These are phyloP conservation scores for Stephanodiscus triporus DNA, from an alignment of 108 stramenopile species.

Conservation along the genomic window DNA sequence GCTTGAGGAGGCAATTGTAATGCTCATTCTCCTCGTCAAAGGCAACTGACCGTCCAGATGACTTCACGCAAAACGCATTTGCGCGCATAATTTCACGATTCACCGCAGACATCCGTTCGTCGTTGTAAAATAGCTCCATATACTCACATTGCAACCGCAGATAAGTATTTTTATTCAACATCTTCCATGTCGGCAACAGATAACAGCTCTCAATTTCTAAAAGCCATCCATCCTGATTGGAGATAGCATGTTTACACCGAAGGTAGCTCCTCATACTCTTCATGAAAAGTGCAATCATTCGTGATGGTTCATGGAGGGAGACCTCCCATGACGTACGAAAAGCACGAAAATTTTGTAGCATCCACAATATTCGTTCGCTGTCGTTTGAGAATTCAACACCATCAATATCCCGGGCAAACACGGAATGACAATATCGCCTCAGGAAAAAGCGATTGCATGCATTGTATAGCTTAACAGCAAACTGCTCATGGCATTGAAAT, in stretches of 20 bases:
- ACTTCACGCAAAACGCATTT: not conserved
- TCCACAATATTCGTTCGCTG: not conserved
- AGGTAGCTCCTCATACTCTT: not conserved
- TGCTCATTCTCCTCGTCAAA: too few relatives aligned
- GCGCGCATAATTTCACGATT: not conserved
- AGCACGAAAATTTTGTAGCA: not conserved
- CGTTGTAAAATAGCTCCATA: not conserved
- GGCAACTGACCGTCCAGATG: too few relatives aligned
- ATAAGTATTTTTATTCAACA: not conserved
- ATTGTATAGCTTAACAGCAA: not conserved
- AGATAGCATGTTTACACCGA: not conserved
- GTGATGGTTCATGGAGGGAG: not conserved
- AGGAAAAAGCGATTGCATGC: not conserved
- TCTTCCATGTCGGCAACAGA: not conserved
- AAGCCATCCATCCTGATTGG: not conserved
- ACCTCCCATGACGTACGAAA: not conserved
- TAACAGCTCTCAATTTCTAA: not conserved
- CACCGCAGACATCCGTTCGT: not conserved
- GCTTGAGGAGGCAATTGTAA: too few relatives aligned
- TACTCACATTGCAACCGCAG: not conserved
- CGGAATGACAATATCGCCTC: not conserved
- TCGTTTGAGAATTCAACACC: not conserved
- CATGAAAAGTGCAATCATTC: not conserved
- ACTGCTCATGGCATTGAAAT: not conserved
- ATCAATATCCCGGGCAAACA: not conserved